Evolutionary conservation across 805 yeast species (phyloP).

Genomic region (Kodamaea jinghongensis): DNA sequence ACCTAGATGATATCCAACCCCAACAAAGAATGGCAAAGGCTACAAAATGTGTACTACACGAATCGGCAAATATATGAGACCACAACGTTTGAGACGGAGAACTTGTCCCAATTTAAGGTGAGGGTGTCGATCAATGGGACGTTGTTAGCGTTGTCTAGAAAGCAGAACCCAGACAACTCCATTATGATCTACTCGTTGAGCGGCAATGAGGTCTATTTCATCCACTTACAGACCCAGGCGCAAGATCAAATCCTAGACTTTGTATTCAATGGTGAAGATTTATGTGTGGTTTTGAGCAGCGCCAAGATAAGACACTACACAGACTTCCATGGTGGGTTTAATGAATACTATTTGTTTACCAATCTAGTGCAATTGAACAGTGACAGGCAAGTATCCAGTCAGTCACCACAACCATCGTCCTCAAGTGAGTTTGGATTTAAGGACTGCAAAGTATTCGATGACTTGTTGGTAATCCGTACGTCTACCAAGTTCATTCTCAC

Average conservation of each 20-base stretch:
- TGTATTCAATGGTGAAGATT: conserved; percentile 50
- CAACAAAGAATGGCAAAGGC: conserved; percentile 70
- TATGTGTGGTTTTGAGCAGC: conserved; percentile 52
- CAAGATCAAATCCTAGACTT: conserved; percentile 52
- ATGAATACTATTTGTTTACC: conserved; percentile 37
- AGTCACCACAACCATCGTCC: no score
- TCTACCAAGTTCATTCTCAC: no score
- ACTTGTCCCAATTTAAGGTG: conserved; percentile 42
- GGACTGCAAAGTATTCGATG: no score
- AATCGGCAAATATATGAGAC: conserved; percentile 53
- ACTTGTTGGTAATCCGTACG: no score
- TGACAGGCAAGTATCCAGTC: conserved; percentile 8
- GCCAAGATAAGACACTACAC: conserved; percentile 57
- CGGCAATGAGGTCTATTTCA: conserved; percentile 17
- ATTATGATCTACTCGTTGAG: conserved; percentile 36
- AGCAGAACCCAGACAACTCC: conserved; percentile 12
- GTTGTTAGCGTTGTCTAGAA: conserved; percentile 49
- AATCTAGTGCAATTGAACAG: conserved; percentile 7
- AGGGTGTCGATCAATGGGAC: conserved; percentile 54
- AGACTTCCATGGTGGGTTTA: conserved; percentile 67
- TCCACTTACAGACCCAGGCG: no score
- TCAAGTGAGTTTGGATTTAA: no score
- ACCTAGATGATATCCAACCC: conserved; percentile 33
- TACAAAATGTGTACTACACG: conserved; percentile 68
- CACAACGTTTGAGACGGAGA: no score